phyloP scores from a whole-genome alignment of 768 basidiomycete species.

The Termitomyces sp. region DNA sequence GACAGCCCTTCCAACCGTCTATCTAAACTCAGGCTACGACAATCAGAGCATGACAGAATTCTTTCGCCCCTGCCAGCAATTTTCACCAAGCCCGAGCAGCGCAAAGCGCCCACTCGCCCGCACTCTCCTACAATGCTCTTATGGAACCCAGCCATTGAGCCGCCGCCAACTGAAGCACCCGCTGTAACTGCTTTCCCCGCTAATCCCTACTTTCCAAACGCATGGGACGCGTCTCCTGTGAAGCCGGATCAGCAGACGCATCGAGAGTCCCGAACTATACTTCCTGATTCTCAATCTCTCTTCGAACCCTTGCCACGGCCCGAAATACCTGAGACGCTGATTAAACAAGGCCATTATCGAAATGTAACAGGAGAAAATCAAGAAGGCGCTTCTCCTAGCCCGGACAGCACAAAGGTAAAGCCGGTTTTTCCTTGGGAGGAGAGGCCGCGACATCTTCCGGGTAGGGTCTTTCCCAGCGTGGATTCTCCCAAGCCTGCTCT shows the following conservation, averaged over 20 bases:
- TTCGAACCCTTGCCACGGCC: constrained; percentile 58
- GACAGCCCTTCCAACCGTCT: constrained; percentile 9
- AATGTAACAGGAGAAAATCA: constrained; percentile 49
- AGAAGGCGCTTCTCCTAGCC: constrained; percentile 41
- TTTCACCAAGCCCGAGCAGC: constrained; percentile 13
- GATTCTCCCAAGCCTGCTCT: constrained; percentile 49
- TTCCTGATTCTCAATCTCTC: constrained; percentile 40
- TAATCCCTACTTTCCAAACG: constrained; percentile 76
- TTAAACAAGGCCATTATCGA: constrained; percentile 72
- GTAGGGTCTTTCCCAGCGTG: constrained; percentile 67
- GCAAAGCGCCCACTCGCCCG: constrained; percentile 33
- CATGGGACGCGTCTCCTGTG: constrained; percentile 70
- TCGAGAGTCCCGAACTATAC: constrained; percentile 27
- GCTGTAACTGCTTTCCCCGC: constrained; percentile 56
- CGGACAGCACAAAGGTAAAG: constrained; percentile 70
- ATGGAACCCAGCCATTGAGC: constrained; percentile 82
- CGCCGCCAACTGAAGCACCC: constrained; percentile 64
- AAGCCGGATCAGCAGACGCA: constrained; percentile 30
- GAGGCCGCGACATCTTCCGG: constrained; percentile 57
- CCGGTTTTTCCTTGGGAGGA: constrained; percentile 96
- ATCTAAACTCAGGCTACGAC: constrained; percentile 10
- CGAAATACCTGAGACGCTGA: constrained; percentile 59
- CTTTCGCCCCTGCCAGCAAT: constrained; percentile 14
- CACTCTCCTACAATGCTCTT: constrained; percentile 57
- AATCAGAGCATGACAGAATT: constrained; percentile 13